Evolutionary conservation across 805 yeast species (phyloP), one percentile per base, ranked within the genome.

Genomic region (Debaryomyces maramus): DNA sequence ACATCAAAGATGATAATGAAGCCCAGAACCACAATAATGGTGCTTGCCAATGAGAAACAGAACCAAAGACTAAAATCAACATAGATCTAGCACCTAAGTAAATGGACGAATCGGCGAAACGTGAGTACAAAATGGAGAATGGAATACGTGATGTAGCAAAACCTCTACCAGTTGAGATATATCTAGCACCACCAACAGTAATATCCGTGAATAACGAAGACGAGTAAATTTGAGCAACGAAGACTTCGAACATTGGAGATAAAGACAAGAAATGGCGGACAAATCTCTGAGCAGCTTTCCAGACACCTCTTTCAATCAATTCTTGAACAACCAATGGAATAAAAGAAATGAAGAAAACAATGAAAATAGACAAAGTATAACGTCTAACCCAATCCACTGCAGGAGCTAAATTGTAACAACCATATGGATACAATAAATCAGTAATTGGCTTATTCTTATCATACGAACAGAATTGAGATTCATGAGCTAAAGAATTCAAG

Each of bases 21-120:
- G 93, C 84, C 97, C 98, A 93, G 80, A 93, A 93, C 97, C 97
- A 93, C 48, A 91, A 67, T 53, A 93, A 73, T 31, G 97, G 87
- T 17, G 96, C 85, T 68, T 88, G 95, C 98, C 98, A 85, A 56
- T 80, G 81, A 20, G 89, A 75, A 52, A 81, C 80, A 14, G 89
- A 77, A 56, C 86, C 88, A 46, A 83, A 83, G 45, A 83, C 62
- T 48, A 85, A 73, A 75, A 85, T 79, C 60, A 85, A 60, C 78
- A 83, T 71, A 36, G 81, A 78, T 73, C 90, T 80, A 15, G 88
- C 83, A 67, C 95, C 95, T 82, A 83, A 77, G 63, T 85, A 85
- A 61, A 85, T 85, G 27, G 91, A 85, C 20, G 88, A 81, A 45
- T 83, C 86, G 35, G 88, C 81, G 61, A 83, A 86, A 45, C 89